Percentiles rank a stretch among this genome's conserved stretches.
Evolutionary conservation across 1,139 yeast species (phyloP).

Genomic region (Suhomyces taliae): DNA sequence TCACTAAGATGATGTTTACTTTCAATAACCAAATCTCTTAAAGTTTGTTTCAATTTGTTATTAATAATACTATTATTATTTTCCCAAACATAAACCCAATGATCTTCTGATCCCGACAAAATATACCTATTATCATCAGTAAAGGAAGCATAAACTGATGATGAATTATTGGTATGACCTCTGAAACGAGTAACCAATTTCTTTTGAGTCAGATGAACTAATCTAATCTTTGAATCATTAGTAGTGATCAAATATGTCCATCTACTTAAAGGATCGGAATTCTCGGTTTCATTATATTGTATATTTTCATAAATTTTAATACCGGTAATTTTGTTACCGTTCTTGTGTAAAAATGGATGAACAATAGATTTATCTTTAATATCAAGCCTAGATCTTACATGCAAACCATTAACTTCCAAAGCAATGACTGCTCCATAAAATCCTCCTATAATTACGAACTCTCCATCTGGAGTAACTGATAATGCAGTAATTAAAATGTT

Average conservation of each 20-base stretch:
- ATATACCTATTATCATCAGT: conserved; percentile 56
- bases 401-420: conserved; percentile 66
- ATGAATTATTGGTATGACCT: conserved; percentile 69
- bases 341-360: conserved; percentile 27
- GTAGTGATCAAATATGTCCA: conserved; percentile 60
- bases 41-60: conserved; percentile 34
- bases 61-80: conserved; percentile 44
- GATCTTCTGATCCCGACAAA: conserved; percentile 66
- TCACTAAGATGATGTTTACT: conserved; percentile 38
- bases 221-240: conserved; percentile 76
- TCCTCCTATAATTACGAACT: conserved; percentile 71
- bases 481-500: conserved; percentile 71
- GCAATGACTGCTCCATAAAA: conserved; percentile 71
- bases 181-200: conserved; percentile 66
- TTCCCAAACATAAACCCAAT: conserved; percentile 73
- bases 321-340: conserved; percentile 45
- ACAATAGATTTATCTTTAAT: conserved; percentile 33
- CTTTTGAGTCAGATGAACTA: conserved; percentile 58
- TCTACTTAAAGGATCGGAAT: conserved; percentile 19
- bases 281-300: conserved; percentile 10
- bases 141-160: conserved; percentile 68
- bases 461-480: conserved; percentile 70
- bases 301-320: conserved; percentile 32
- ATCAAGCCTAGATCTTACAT: conserved; percentile 55
- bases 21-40: conserved; percentile 37